Evolutionary conservation across 495 filamentous ascomycete species (phyloP).

Genomic region (Neurospora sp.): DNA sequence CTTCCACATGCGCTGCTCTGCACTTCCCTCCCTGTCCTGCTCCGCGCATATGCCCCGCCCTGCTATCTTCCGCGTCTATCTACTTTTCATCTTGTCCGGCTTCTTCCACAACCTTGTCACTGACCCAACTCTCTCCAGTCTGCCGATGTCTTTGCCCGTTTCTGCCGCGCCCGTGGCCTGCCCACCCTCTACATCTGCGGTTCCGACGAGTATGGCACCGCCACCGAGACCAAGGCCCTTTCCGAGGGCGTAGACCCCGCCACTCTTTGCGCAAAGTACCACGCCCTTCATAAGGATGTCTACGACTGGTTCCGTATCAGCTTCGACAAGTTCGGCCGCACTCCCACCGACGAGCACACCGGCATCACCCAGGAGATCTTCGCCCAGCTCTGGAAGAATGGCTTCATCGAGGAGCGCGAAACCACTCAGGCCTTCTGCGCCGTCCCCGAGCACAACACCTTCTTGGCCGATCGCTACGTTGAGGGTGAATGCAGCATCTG

Average conservation of each 20-base stretch:
- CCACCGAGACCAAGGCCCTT: slow-evolving; percentile 68
- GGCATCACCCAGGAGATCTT: slow-evolving; percentile 82
- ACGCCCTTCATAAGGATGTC: slow-evolving; percentile 69
- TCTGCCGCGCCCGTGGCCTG: slow-evolving; percentile 56
- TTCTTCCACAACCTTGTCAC: neutral
- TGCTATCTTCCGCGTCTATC: neutral
- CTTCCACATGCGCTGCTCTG: neutral
- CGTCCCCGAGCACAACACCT: slow-evolving; percentile 54
- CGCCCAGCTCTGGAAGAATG: slow-evolving; percentile 61
- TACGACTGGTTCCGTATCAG: slow-evolving; percentile 76
- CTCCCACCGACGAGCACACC: slow-evolving; percentile 71
- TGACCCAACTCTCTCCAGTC: slow-evolving; percentile 10
- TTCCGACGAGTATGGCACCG: slow-evolving; percentile 63
- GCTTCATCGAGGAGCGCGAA: slow-evolving; percentile 70
- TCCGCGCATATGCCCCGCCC: neutral
- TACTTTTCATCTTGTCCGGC: no score
- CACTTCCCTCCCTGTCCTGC: neutral
- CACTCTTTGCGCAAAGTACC: slow-evolving; percentile 78
- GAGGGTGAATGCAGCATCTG: slow-evolving; percentile 74
- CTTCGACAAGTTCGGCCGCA: slow-evolving; percentile 79
- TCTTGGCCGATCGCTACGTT: slow-evolving; percentile 88
- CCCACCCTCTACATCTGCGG: slow-evolving; percentile 59
- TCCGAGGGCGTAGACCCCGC: slow-evolving; percentile 60
- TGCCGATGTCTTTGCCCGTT: slow-evolving; percentile 48
- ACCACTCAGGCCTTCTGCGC: slow-evolving; percentile 78